Evolutionary conservation across 2,329 filamentous ascomycete species (phyloP), one percentile per base, ranked within the genome.

Genomic region (Penicillium sp.): DNA sequence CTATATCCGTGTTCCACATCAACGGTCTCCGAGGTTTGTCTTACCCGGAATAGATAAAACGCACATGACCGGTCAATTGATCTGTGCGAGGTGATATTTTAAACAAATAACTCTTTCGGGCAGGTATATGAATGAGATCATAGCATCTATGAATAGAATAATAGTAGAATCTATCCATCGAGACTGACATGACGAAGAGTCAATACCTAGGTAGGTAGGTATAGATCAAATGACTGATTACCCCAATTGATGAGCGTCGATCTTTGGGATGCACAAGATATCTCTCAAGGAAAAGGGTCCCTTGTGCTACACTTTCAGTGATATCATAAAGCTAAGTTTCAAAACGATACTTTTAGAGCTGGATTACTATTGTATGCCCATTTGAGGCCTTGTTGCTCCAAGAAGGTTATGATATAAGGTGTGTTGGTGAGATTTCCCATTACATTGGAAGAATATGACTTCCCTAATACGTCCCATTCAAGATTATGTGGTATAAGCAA

Each of bases 1-100:
- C 28, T 33, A 38, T 53, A 45, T 52, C 49, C 52, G 32, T 51
- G 51, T 54, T 56, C 35, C 56, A 57, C 55, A 2, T 52, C 49
- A 60, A 59, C 57, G 56, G 54, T 35, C 52, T 49, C 34, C 34
- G 41, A 47, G 22, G 1, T 26, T 24, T 49, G 34, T 43, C 40
- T 21, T 17, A 43, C 34, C 39, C 17, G 2, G 24, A 43, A 43
- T 37, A 28, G 24, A 28, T 21, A 15, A 24, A 24, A 24, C 2
- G 8, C 39, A 43, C 46, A 37, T 43, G 39, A 48, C 31, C 32
- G 26, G 3, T 28, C 17, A 28, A 3, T 31, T 37, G 39, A 48
- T 43, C 45, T 26, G 22, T 29, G 17, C 3, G 15, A 42, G 13
- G 29, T 38, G 10, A 21, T 21, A 5, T 32, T 42, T 9, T 21